Percentiles rank a stretch among this genome's conserved stretches.
These are phyloP conservation scores for Tolypocladium paradoxum DNA, from an alignment of 2,329 filamentous ascomycete genomes.

Conservation along the genomic window DNA sequence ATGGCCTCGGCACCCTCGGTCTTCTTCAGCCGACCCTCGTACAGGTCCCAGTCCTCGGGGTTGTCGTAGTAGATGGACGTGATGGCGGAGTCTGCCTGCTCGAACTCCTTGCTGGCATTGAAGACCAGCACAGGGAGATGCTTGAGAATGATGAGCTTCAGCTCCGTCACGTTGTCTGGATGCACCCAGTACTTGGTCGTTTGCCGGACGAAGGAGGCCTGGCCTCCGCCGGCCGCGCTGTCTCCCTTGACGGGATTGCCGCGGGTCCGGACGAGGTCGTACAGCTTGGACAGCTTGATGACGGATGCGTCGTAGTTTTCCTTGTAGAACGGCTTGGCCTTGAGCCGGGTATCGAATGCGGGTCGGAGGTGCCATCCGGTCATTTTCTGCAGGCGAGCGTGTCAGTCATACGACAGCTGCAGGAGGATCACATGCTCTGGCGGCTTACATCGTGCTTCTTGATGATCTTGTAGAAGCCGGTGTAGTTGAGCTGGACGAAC, in stretches of 20 bases:
- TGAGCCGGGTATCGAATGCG: conserved; percentile 89
- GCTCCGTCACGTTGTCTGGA: conserved; percentile 92
- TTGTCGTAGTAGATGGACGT: conserved; percentile 99
- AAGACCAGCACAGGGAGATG: conserved; percentile 95
- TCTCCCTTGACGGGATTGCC: conserved; percentile 91
- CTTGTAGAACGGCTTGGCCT: conserved; percentile 96
- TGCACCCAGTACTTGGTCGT: conserved; percentile 99
- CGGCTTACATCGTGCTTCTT: conserved; percentile 89
- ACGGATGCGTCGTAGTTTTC: conserved; percentile 97
- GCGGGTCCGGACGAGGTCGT: conserved; percentile 86
- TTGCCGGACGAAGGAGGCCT: conserved; percentile 92
- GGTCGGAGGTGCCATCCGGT: conserved; percentile 89
- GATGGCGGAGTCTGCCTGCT: conserved; percentile 81
- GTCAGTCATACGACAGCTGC: conserved; percentile 32
- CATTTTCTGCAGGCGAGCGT: conserved; percentile 59
- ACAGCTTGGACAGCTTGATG: conserved; percentile 86
- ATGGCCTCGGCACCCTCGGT: conserved; percentile 96
- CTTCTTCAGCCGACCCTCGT: conserved; percentile 91
- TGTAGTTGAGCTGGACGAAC: conserved; percentile 97
- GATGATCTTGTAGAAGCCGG: conserved; percentile 98
- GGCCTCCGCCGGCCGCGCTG: conserved; percentile 76
- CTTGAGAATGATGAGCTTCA: conserved; percentile 96
- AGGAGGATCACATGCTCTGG: not conserved
- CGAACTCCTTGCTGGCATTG: conserved; percentile 94
- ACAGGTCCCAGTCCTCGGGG: conserved; percentile 84